Evolutionary conservation across 2,329 filamentous ascomycete genomes (phyloP), one percentile per base, ranked within the genome.

Genomic region (Alternaria sp.): DNA sequence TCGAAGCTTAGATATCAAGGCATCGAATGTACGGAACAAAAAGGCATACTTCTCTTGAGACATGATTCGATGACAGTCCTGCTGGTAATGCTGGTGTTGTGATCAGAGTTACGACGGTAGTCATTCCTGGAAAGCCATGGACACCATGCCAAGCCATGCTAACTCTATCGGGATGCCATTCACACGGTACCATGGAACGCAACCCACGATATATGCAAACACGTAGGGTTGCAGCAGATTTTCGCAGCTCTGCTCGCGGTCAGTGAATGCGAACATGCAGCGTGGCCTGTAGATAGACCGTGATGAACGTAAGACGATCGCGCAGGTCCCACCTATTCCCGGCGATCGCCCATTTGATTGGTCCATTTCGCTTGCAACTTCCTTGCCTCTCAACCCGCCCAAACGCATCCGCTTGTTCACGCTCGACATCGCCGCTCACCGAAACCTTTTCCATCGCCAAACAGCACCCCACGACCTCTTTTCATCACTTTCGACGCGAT

Each of bases 401-500:
- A 51, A 58, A 54, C 55, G 42, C 55, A 58, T 54, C 55, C 55
- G 55, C 55, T 56, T 58, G 55, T 41, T 54, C 55, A 58, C 55
- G 55, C 55, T 58, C 55, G 55, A 58, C 55, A 58, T 58, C 55
- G 55, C 55, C 55, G 55, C 55, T 26, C 55, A 47, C 49, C 51
- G 26, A 58, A 58, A 44, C 65, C 64, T 48, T 59, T 51, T 66
- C 42, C 62, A 67, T 70, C 70, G 59, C 63, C 46, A 51, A 69
- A 69, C 61, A 54, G 24, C 54, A 53, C 38, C 59, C 41, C 57
- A 54, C 61, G 62, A 59, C 62, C 56, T 30, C 26, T 20, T 67
- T 68, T 57, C 67, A 72, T 68, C 65, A 52, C 42, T 58, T 66
- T 69, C 44, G 52, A 57, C 63, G 61, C 62, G 65, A 68, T 69